Percentiles rank a stretch among this genome's conserved stretches.
These are phyloP conservation scores for Mesembryanthemum crystallinum DNA, from an alignment of 148 eudicot species.

Conservation along the genomic window DNA sequence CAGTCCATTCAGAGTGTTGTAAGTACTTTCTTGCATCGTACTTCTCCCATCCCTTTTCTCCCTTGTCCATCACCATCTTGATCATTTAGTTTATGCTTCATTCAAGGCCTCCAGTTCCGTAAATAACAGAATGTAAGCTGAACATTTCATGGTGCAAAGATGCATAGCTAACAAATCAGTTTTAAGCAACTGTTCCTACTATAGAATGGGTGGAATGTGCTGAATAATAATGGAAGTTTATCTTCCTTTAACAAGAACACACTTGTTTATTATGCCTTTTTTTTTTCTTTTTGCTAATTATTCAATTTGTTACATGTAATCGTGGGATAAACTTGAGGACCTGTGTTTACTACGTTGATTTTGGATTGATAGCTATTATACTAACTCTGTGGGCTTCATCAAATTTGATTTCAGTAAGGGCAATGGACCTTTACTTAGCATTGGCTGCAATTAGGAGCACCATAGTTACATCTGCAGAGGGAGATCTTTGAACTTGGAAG, in stretches of 20 bases:
- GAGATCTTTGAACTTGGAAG: not conserved
- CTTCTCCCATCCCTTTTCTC: too few species aligned
- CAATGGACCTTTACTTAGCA: not conserved
- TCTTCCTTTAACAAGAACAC: not conserved
- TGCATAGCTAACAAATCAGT: not conserved
- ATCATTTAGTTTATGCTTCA: constrained; percentile 15
- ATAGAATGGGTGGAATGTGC: too few species aligned
- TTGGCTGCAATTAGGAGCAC: constrained; percentile 1
- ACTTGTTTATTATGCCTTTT: not conserved
- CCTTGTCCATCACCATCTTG: too few species aligned
- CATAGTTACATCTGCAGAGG: not conserved
- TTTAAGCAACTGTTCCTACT: not conserved
- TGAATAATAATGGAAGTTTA: not conserved
- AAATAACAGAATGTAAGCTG: not conserved
- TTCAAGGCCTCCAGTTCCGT: not conserved
- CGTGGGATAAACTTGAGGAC: constrained; percentile 95
- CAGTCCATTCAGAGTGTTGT: too few species aligned
- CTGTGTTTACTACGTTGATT: constrained; percentile 73
- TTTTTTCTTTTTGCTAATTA: not conserved
- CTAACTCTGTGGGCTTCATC: constrained; percentile 81
- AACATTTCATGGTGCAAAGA: not conserved
- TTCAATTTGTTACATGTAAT: constrained; percentile 25
- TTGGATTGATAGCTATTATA: constrained; percentile 75
- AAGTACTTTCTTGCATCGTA: too few species aligned
- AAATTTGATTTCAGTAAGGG: constrained; percentile 63